phyloP scores from a whole-genome alignment of 2,329 filamentous ascomycete species.

The Pseudogymnoascus sp. region DNA sequence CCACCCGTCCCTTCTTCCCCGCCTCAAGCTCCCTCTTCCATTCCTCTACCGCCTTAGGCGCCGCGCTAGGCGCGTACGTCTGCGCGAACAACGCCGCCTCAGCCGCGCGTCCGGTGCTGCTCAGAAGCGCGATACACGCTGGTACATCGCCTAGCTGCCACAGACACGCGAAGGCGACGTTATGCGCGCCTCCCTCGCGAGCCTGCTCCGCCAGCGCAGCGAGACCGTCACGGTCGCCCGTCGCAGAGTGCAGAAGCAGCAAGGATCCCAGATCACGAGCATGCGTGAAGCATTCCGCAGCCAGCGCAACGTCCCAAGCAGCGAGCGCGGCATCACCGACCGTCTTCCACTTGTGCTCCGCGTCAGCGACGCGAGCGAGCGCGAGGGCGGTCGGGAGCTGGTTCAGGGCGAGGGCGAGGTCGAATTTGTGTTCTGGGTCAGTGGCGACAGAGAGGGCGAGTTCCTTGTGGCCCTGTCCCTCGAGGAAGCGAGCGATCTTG shows the following conservation, averaged over 20 bases:
- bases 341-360: constrained; percentile 97
- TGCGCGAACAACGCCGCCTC: constrained; percentile 90
- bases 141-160: constrained; percentile 84
- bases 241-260: constrained; percentile 81
- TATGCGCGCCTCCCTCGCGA: constrained; percentile 71
- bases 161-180: constrained; percentile 83
- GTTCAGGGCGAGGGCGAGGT: constrained; percentile 76
- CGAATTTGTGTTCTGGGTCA: constrained; percentile 93
- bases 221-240: constrained; percentile 70
- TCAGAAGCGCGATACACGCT: constrained; percentile 72
- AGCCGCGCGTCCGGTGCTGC: constrained; percentile 69
- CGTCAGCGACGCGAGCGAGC: constrained; percentile 75
- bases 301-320: constrained; percentile 80
- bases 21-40: constrained; percentile 87
- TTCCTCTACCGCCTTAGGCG: constrained; percentile 58
- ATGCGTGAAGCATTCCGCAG: constrained; percentile 86
- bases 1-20: constrained; percentile 76
- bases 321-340: constrained; percentile 86
- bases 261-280: constrained; percentile 87
- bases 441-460: constrained; percentile 90
- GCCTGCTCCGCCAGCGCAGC: constrained; percentile 67
- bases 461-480: constrained; percentile 96
- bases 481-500: constrained; percentile 95
- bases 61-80: constrained; percentile 84
- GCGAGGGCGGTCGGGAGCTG: constrained; percentile 80